Base-by-base conservation (phyloP, 2,329 filamentous ascomycete species). In the Diaporthe vexans region DNA sequence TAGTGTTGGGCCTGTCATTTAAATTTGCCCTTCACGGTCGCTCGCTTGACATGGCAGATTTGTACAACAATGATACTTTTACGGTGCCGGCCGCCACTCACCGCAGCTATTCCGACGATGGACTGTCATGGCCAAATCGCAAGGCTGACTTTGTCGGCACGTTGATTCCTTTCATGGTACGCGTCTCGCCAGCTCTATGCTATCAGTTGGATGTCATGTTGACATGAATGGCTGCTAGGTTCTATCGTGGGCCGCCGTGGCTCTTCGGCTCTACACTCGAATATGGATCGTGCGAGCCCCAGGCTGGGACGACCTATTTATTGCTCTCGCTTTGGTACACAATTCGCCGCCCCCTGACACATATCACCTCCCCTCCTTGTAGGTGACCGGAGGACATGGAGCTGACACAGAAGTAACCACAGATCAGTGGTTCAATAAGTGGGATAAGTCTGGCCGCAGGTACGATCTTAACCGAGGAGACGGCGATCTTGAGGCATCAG, bases 291-390 rank as follows among this genome's bases (percentile, higher is more conserved):
- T 76, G 1, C 65, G 71, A 13, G 77, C 76, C 40, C 69, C 74
- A 1, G 76, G 77, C n/a, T 78, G 77, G 77, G 77, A 78, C 33
- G 77, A 78, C 48, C 37, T 74, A 10, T 72, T 78, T 26, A 73
- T 78, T 5, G n/a, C 65, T 15, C 35, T 76, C 37, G 76, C 73
- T 21, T n/a, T 76, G 69, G 77, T 78, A 61, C 2, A 75, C 26
- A 1, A 5, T 17, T 43, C 17, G n/a, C 2, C 19, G 24, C 8
- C 24, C 6, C 40, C 13, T 43, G 40, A 43, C 15, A 13, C 11
- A 13, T 40, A 4, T 3, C 37, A 40, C 10, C 37, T 40, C 11
- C 37, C 10, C 37, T 40, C 11, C 37, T 40, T 40, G 37, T 13
- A 13, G 37, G 40, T 43, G 40, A 3, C 13, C 17, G 13, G 21